Evolutionary conservation across 2,329 filamentous ascomycete genomes (phyloP).

Genomic region (Cordyceps cateniannulata): DNA sequence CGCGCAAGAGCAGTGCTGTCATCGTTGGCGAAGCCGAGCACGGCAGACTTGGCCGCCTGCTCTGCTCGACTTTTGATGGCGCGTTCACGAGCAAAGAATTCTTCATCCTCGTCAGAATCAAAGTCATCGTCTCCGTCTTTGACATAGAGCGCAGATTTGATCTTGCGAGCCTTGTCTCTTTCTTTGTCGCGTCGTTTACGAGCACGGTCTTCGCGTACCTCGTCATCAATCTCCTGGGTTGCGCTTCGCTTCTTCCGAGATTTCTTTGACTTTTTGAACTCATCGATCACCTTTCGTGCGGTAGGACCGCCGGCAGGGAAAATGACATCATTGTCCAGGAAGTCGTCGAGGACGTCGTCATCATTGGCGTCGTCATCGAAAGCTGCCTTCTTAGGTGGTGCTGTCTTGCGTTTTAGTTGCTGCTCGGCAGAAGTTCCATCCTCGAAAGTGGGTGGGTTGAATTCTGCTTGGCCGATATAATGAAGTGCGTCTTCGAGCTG

Average conservation of each 20-base stretch:
- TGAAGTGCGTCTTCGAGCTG: conserved; percentile 63
- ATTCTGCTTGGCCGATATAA: conserved; percentile 70
- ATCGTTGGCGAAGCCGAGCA: conserved; percentile 12
- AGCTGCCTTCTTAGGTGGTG: conserved; percentile 47
- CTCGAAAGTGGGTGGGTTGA: conserved; percentile 70
- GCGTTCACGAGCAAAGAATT: conserved; percentile 71
- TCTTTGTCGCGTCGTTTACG: conserved; percentile 60
- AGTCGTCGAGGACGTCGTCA: conserved; percentile 47
- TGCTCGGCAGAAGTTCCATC: conserved; percentile 69
- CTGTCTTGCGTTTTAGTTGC: conserved; percentile 67
- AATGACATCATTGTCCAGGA: conserved; percentile 46
- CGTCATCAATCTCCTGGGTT: conserved; percentile 46
- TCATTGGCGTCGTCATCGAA: conserved; percentile 72
- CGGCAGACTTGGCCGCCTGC: conserved; percentile 25
- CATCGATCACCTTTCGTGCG: conserved; percentile 44
- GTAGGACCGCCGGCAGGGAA: conserved; percentile 68
- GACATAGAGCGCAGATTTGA: conserved; percentile 81
- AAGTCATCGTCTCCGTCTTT: conserved; percentile 81
- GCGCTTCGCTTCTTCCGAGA: conserved; percentile 38
- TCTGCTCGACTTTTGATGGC: conserved; percentile 49
- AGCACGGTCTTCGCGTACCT: conserved; percentile 59
- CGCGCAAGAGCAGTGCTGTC: not conserved
- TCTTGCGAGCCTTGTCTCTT: conserved; percentile 67
- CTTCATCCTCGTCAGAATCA: conserved; percentile 63
- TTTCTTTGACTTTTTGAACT: conserved; percentile 48